Conservation (phyloP, 2,329 filamentous ascomycete genomes). For the Lachnellula arida region DNA sequence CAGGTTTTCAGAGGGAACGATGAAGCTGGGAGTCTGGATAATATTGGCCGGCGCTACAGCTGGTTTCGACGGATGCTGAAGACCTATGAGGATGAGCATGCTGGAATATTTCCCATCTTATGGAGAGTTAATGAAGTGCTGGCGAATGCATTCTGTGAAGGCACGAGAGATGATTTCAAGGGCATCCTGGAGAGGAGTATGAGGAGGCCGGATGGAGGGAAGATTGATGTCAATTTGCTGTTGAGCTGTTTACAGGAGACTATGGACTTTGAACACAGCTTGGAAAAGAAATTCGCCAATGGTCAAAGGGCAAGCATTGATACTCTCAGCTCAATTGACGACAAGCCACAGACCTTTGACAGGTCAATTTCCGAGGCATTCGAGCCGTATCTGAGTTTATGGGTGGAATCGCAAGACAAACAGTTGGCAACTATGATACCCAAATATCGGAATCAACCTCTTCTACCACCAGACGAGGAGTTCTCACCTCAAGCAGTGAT, state of each 20-base stretch:
- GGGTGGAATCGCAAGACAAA: constrained; percentile 95
- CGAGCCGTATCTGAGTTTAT: constrained; percentile 92
- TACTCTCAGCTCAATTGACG: constrained; percentile 75
- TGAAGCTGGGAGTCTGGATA: constrained; percentile 92
- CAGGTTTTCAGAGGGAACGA: constrained; percentile 95
- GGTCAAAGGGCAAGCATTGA: constrained; percentile 79
- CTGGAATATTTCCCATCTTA: constrained; percentile 74
- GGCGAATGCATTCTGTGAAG: constrained; percentile 90
- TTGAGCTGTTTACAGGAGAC: constrained; percentile 91
- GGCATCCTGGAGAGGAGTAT: constrained; percentile 85
- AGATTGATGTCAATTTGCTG: constrained; percentile 83
- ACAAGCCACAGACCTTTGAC: constrained; percentile 72
- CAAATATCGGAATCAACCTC: constrained; percentile 77
- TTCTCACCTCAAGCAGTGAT: constrained; percentile 89
- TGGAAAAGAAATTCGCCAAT: constrained; percentile 78
- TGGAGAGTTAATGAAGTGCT: constrained; percentile 91
- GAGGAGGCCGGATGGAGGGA: constrained; percentile 69
- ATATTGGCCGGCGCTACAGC: constrained; percentile 88
- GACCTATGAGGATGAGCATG: constrained; percentile 91
- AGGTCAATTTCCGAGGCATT: constrained; percentile 95
- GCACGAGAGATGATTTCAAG: constrained; percentile 92
- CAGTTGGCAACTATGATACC: constrained; percentile 80
- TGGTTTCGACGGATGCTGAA: constrained; percentile 98
- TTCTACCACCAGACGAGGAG: constrained; percentile 80
- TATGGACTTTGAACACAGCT: constrained; percentile 88